Base-by-base conservation (phyloP, 2,329 filamentous ascomycete species). In the Ascocoryne sarcoides region DNA sequence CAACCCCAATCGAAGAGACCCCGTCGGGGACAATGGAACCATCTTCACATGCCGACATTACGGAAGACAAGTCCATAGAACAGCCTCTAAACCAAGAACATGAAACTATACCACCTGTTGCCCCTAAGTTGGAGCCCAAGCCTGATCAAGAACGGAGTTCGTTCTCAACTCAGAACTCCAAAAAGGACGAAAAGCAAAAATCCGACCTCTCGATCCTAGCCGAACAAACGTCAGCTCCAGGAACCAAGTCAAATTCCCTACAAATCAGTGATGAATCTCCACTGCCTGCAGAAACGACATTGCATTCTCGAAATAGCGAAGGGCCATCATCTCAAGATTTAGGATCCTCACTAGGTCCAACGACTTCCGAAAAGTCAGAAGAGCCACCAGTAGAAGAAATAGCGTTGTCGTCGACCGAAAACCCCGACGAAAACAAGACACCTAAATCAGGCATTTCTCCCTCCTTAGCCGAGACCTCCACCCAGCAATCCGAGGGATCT, bases 391-490 rank as follows among this genome's bases (percentile, higher is more conserved):
- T 12, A 26, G 23, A 26, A 7, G 23, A 26, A 26, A 7, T 7
- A 12, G 7, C 23, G 12, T 7, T 12, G 7, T 18, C 19, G n/a
- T 18, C 32, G 8, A n/a, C 9, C 5, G 20, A 35, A 35, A 20
- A 35, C 8, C 20, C 32, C 17, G 20, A 43, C 37, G 44, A 46
- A 19, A 43, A 48, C 31, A 49, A 48, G 41, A 45, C 46, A 35
- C 12, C 40, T n/a, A 17, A 43, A 18, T 50, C 47, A 34, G 39
- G 33, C 12, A 21, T 51, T n/a, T 46, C 47, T 16, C 42, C 23
- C 23, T 26, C 23, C 23, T 7, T 7, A 26, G 23, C 23, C 7
- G 23, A 12, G 7, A 26, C 23, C 23, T n/a, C n/a, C n/a, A n/a
- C n/a, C n/a, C n/a, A n/a, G n/a, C n/a, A n/a, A n/a, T n/a, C n/a